Evolutionary conservation across 1,284 basidiomycete species (phyloP), one percentile per base, ranked within the genome.

Genomic region (Takashimella koratensis): DNA sequence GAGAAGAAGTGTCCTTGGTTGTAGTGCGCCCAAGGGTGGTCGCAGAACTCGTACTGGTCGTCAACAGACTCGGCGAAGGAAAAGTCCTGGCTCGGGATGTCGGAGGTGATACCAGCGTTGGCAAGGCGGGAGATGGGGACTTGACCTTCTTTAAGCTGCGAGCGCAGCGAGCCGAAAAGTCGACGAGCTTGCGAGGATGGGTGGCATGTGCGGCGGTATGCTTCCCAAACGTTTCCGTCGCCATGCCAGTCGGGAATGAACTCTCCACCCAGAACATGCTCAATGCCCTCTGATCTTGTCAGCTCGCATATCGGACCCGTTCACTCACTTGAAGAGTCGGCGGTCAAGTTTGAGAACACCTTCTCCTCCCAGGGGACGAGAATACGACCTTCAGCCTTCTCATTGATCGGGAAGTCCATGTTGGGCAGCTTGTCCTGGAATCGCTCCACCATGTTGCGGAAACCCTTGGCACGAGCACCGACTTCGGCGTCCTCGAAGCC

Each of bases 1-100:
- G 88, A 90, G 82, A 95, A 97, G 75, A 95, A 96, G 71, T 91
- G 91, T 6, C 92, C 91, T 69, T 96, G 92, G 43, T 82, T 81
- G 67, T 87, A 86, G 65, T 87, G 90, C 25, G 87, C 85, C 77
- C 88, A 86, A 0, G 93, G 92, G 43, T 84, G 79, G 24, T 79
- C 71, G 75, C 93, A 97, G 66, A 88, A 93, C 66, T 93, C 85
- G 59, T 83, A 81, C 19, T 79, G 77, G 54, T 83, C 80, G 47
- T 87, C 85, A 2, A 86, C 83, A 5, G 72, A 75, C 52, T 76
- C 71, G 19, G 78, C 76, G 70, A 89, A 94, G 4, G 64, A 66
- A 67, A 87, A 87, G 57, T 84, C 84, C 39, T 81, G 77, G 47
- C 80, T 81, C 12, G 66, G 53, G n/a, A 57, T 63, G 45, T 58